Evolutionary conservation across 2,329 filamentous ascomycete genomes (phyloP).

Genomic region (Ascochyta koolunga): DNA sequence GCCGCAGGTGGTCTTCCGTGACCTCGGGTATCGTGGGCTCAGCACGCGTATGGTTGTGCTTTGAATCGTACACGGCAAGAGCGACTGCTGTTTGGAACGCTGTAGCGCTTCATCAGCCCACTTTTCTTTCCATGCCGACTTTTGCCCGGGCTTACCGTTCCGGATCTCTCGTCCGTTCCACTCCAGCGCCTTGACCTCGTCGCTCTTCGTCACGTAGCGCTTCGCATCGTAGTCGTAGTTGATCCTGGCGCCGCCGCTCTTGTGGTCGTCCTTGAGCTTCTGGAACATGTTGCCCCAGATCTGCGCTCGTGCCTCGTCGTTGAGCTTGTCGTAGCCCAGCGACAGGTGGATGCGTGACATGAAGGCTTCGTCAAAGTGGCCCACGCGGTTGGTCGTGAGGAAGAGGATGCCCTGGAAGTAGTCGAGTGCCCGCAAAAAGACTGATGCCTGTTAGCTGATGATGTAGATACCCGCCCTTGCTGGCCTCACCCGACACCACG

Average conservation of each 20-base stretch:
- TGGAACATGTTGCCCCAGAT: constrained; percentile 36
- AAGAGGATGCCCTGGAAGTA: constrained; percentile 51
- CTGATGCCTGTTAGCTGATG: not conserved
- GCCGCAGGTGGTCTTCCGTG: not conserved
- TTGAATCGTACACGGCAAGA: not conserved
- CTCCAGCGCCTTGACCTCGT: constrained; percentile 21
- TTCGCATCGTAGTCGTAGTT: constrained; percentile 19
- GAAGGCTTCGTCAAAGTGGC: constrained; percentile 85
- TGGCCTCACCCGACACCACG: constrained; percentile 27
- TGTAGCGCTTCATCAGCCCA: not conserved
- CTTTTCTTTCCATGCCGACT: no score
- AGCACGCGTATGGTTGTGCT: not conserved
- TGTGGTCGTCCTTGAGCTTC: constrained; percentile 17
- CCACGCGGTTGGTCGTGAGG: constrained; percentile 39
- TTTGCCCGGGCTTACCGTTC: constrained; percentile 35
- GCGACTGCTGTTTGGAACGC: constrained; percentile 4
- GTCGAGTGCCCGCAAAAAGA: constrained; percentile 47
- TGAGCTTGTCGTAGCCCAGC: constrained; percentile 63
- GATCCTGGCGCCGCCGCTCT: constrained; percentile 5
- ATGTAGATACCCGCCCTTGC: not conserved
- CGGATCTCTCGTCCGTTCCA: constrained; percentile 43
- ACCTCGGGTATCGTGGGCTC: not conserved
- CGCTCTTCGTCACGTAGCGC: constrained; percentile 17
- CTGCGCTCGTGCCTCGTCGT: not conserved
- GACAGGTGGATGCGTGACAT: constrained; percentile 84